These are phyloP conservation scores for Aspergillus calidoustus DNA, from an alignment of 2,329 filamentous ascomycete species.

Conservation along the genomic window DNA sequence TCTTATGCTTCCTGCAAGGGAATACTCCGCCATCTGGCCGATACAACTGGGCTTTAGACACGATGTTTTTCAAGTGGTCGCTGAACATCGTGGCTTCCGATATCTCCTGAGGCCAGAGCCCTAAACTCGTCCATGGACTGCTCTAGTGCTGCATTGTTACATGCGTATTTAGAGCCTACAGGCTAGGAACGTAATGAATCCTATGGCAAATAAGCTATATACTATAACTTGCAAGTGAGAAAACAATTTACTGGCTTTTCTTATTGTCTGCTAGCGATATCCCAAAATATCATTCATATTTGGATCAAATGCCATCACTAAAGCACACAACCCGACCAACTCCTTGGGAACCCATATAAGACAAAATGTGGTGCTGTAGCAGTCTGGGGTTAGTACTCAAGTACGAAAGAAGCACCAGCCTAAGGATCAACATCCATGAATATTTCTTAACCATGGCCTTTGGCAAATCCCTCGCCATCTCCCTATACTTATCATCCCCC, in stretches of 20 bases:
- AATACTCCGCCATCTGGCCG: too few relatives aligned
- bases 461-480: background rate
- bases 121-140: background rate
- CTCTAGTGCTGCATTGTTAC: background rate
- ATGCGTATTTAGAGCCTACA: background rate
- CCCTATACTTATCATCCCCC: background rate
- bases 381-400: too few relatives aligned
- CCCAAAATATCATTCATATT: too few relatives aligned
- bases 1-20: background rate
- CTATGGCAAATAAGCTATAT: too few relatives aligned
- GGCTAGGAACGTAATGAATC: too few relatives aligned
- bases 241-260: too few relatives aligned
- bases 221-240: too few relatives aligned
- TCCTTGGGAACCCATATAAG: background rate
- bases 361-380: background rate
- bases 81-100: too few relatives aligned
- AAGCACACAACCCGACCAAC: background rate
- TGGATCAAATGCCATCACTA: background rate
- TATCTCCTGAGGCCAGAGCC: background rate
- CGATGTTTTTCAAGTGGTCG: background rate
- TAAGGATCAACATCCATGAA: background rate
- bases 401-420: too few relatives aligned
- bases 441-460: background rate
- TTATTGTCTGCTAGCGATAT: too few relatives aligned
- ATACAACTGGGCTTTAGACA: background rate